phyloP scores from a whole-genome alignment of 1,284 basidiomycete species.

The Sporisorium reilianum region DNA sequence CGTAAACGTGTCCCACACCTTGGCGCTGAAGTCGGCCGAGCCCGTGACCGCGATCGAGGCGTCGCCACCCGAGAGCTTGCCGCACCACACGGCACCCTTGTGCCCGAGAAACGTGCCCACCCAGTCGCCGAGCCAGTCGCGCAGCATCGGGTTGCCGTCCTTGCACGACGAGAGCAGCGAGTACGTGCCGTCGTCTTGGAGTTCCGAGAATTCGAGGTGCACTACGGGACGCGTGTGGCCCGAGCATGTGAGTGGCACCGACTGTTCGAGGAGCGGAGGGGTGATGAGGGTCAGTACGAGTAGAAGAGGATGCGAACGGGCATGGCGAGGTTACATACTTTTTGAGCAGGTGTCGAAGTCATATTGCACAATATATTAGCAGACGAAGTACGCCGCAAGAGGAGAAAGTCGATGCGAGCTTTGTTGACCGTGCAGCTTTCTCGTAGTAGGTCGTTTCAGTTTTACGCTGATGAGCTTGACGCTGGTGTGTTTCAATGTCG shows the following conservation, averaged over 20 bases:
- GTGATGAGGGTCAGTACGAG: not conserved
- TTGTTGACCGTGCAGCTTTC: not conserved
- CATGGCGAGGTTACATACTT: conserved; percentile 11
- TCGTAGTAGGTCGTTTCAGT: not conserved
- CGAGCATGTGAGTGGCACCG: conserved; percentile 72
- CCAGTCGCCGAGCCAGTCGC: conserved; percentile 84
- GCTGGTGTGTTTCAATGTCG: too few species aligned
- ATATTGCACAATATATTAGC: conserved; percentile 5
- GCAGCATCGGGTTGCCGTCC: conserved; percentile 68
- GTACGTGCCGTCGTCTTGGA: conserved; percentile 74
- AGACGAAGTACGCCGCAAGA: not conserved
- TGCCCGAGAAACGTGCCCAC: conserved; percentile 97
- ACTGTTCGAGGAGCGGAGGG: conserved; percentile 40
- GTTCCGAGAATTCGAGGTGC: conserved; percentile 89
- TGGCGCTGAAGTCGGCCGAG: conserved; percentile 97
- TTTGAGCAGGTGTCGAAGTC: conserved; percentile 41
- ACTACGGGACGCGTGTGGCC: conserved; percentile 83
- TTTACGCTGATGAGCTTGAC: not conserved
- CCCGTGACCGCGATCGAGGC: conserved; percentile 85
- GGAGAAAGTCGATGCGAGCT: not conserved
- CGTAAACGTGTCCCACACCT: conserved; percentile 96
- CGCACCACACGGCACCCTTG: conserved; percentile 98
- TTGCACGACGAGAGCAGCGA: conserved; percentile 68
- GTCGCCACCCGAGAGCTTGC: conserved; percentile 82
- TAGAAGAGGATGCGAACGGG: not conserved